Evolutionary conservation across 2,329 filamentous ascomycete species (phyloP).

Genomic region (Paracorniculantispora psalliotae): DNA sequence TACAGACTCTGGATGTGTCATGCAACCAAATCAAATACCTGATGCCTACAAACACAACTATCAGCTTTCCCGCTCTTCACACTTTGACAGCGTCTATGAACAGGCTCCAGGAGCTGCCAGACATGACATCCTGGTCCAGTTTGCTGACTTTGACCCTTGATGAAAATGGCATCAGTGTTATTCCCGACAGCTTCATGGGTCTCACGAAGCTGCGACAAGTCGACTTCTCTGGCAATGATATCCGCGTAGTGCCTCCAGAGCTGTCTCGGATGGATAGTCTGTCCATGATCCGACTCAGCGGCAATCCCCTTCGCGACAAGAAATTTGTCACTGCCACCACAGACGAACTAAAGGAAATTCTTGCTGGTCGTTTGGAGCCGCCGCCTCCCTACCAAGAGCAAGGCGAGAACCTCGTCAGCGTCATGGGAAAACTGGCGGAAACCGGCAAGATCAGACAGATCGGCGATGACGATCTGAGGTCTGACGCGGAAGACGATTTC

Average conservation of each 20-base stretch:
- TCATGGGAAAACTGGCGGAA: slow-evolving; percentile 29
- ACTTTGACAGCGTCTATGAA: slow-evolving; percentile 77
- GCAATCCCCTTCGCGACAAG: slow-evolving; percentile 87
- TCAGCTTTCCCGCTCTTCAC: slow-evolving; percentile 68
- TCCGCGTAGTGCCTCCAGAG: slow-evolving; percentile 68
- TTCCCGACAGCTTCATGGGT: slow-evolving; percentile 71
- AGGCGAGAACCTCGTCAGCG: slow-evolving; percentile 17
- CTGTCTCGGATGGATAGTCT: slow-evolving; percentile 77
- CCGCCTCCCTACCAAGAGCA: slow-evolving; percentile 37
- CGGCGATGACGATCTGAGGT: slow-evolving; percentile 39
- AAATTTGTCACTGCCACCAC: slow-evolving; percentile 78
- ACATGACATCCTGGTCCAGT: slow-evolving; percentile 67
- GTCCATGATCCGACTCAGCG: slow-evolving; percentile 68
- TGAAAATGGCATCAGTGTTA: slow-evolving; percentile 70
- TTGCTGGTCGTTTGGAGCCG: slow-evolving; percentile 63
- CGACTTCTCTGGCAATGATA: slow-evolving; percentile 81
- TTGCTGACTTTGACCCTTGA: slow-evolving; percentile 71
- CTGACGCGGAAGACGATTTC: slow-evolving; percentile 50
- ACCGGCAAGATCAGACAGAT: slow-evolving; percentile 20
- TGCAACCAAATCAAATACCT: slow-evolving; percentile 65
- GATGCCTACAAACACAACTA: slow-evolving; percentile 34
- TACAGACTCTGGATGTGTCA: slow-evolving; percentile 75
- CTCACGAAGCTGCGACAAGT: slow-evolving; percentile 67
- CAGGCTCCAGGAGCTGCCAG: slow-evolving; percentile 65
- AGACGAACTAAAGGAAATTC: slow-evolving; percentile 71